These are phyloP conservation scores for Mucor lusitanicus DNA, from an alignment of 371 early-diverging fungal genomes.

Conservation along the genomic window DNA sequence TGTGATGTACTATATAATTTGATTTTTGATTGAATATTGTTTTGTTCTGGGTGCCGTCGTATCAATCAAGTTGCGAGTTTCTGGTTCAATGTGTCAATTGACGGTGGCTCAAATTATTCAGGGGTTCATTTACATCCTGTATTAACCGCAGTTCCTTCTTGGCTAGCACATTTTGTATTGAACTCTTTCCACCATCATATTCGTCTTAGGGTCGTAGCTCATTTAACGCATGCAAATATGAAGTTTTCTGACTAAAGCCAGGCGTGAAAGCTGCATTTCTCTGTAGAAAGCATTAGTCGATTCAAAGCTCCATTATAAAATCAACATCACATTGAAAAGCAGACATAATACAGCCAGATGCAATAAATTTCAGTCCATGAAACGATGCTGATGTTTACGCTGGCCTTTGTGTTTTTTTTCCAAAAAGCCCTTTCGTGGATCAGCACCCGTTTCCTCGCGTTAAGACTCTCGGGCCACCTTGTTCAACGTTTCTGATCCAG, in stretches of 20 bases:
- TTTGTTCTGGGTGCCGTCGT: not conserved
- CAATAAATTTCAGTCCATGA: not conserved
- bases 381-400: not conserved
- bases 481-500: not conserved
- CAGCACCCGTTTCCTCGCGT: not conserved
- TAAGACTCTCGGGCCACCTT: not conserved
- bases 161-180: not conserved
- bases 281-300: not conserved
- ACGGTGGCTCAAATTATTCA: not conserved
- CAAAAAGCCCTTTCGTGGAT: not conserved
- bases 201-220: not conserved
- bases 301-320: not conserved
- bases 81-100: not conserved
- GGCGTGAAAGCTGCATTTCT: not conserved
- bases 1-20: not conserved
- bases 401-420: not conserved
- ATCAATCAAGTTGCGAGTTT: not conserved
- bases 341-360: not conserved
- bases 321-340: not conserved
- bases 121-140: not conserved
- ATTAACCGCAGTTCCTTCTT: not conserved
- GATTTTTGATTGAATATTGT: not conserved
- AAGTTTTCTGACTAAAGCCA: not conserved
- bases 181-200: not conserved
- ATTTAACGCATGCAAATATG: not conserved